phyloP scores from a whole-genome alignment of 1,139 yeast species.

The Zygosaccharomyces pseudobailii region DNA sequence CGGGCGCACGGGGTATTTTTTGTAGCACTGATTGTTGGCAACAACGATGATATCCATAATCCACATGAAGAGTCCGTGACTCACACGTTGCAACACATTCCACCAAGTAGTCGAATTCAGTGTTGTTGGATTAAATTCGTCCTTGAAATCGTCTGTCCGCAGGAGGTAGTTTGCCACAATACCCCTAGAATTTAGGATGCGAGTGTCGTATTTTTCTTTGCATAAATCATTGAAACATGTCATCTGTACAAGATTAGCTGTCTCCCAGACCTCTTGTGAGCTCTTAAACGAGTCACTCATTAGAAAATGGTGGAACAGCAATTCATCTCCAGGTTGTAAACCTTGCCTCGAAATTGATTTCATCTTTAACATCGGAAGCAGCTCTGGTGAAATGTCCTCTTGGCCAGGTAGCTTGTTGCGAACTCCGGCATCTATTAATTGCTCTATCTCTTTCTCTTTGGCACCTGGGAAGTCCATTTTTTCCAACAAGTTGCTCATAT shows the following conservation, averaged over 20 bases:
- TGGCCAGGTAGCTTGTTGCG: slow-evolving; percentile 18
- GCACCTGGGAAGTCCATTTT: slow-evolving; percentile 27
- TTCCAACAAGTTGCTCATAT: slow-evolving; percentile 29
- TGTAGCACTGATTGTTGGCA: slow-evolving; percentile 25
- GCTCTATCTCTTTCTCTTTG: slow-evolving; percentile 31
- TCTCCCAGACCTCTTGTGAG: slow-evolving; percentile 29
- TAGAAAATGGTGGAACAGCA: slow-evolving; percentile 30
- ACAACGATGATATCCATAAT: slow-evolving; percentile 32
- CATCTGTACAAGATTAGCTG: slow-evolving; percentile 31
- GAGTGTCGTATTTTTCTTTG: slow-evolving; percentile 29
- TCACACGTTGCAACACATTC: slow-evolving; percentile 30
- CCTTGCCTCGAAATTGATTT: slow-evolving; percentile 32
- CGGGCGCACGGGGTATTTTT: slow-evolving; percentile 20
- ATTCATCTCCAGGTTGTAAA: slow-evolving; percentile 30
- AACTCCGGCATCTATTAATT: slow-evolving; percentile 22
- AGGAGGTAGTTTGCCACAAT: slow-evolving; percentile 25
- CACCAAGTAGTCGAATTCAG: slow-evolving; percentile 32
- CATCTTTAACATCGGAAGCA: slow-evolving; percentile 25
- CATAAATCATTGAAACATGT: slow-evolving; percentile 32
- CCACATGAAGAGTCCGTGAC: slow-evolving; percentile 34
- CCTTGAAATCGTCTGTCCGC: slow-evolving; percentile 27
- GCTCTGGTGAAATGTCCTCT: slow-evolving; percentile 16
- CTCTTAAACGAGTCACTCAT: slow-evolving; percentile 17
- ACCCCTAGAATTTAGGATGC: slow-evolving; percentile 26
- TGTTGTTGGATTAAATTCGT: slow-evolving; percentile 28